Evolutionary conservation across 163 green algal genomes (phyloP), one percentile per base, ranked within the genome.

Genomic region (Scenedesmus sp.): DNA sequence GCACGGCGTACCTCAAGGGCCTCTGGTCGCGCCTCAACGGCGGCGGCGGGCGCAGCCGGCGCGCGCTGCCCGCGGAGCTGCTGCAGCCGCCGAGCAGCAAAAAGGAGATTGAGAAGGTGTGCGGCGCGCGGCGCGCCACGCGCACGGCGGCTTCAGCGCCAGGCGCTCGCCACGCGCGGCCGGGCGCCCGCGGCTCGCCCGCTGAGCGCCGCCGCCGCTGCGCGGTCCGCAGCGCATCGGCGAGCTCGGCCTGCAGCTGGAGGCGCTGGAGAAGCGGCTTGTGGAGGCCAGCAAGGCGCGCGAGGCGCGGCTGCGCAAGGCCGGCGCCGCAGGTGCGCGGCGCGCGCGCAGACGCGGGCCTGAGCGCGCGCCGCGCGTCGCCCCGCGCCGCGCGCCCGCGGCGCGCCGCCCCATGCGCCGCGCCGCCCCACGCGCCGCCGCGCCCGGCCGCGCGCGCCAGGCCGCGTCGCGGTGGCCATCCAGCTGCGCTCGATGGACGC

Each of bases 21-120:
- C 78, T 97, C 33, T 97, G 93, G 93, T 77, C 82, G 33, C 87
- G 93, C 24, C 87, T 97, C 13, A 97, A 97, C 79, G 93, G 93
- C 26, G 78, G 87, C 1, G 67, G 86, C 15, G 54, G 57, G 15
- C 20, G 75, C 31, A 39, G 75, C 56, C 51, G 17, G 15, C n/a
- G 56, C 6, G 28, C 24, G 14, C 56, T 83, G 64, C 75, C 78
- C 15, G 22, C 39, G 36, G 83, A 78, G 51, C 81, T 91, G 45
- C 78, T 83, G 24, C 51, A 82, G 66, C 83, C 88, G 2, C 36
- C 45, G 22, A 63, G 66, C 22, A 84, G 50, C 6, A 36, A 64
- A 29, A 82, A 86, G 76, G 75, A 86, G 18, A 73, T 60, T 22
- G 87, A 91, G 33, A 62, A 84, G 84, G 86, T 91, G 81, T 29